Evolutionary conservation across 805 yeast species (phyloP).

Genomic region (Lachancea nothofagi): DNA sequence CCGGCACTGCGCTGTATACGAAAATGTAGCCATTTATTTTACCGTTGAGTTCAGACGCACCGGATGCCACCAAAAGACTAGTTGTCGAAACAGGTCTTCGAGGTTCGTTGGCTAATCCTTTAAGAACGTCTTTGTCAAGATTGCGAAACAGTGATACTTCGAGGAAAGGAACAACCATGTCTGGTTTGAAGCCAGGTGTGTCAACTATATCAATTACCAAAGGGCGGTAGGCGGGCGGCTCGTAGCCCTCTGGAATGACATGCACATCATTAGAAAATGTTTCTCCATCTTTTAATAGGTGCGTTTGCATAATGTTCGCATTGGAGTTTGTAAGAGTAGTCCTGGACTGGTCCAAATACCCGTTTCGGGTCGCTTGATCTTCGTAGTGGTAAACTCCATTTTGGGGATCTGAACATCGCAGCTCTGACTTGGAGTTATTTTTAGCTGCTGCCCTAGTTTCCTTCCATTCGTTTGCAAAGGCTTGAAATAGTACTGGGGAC

Average conservation of each 20-base stretch:
- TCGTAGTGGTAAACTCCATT: constrained; percentile 8
- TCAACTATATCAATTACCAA: constrained; percentile 65
- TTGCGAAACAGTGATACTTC: constrained; percentile 65
- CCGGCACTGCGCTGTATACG: constrained; percentile 66
- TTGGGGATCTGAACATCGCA: not conserved
- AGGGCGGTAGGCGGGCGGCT: constrained; percentile 52
- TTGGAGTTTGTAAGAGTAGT: constrained; percentile 15
- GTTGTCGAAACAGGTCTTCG: constrained; percentile 56
- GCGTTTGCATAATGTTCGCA: constrained; percentile 14
- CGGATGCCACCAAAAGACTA: constrained; percentile 69
- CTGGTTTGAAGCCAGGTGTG: constrained; percentile 64
- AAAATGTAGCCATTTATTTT: constrained; percentile 68
- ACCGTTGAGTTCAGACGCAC: constrained; percentile 73
- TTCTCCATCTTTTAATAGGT: not conserved
- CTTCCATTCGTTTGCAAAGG: constrained; percentile 27
- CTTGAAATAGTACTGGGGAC: constrained; percentile 37
- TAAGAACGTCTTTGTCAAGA: constrained; percentile 51
- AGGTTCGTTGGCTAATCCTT: constrained; percentile 59
- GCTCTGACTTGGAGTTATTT: not conserved
- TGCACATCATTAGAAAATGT: not conserved
- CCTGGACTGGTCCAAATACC: constrained; percentile 2
- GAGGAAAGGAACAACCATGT: constrained; percentile 65
- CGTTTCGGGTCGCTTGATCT: not conserved
- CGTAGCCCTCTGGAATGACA: constrained; percentile 21
- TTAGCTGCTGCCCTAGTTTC: constrained; percentile 14